Base-by-base conservation (phyloP, 306 rosid species). In the Quercus bicolor region DNA sequence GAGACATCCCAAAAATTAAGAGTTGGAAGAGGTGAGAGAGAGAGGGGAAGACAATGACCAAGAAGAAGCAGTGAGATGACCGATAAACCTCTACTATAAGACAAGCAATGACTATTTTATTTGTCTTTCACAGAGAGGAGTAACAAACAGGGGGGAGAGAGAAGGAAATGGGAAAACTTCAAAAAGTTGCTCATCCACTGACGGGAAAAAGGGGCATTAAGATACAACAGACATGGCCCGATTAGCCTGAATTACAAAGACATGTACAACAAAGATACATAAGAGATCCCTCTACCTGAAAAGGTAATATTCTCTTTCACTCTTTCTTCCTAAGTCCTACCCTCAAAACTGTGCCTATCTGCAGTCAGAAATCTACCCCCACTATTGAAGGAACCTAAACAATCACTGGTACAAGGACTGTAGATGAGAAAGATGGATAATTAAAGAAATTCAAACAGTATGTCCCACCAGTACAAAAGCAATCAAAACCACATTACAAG, bases 401-500 rank as follows among this genome's bases (percentile, higher is more conserved):
- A 78, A 68, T 57, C 12, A 43, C 74, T 83, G 78, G 80, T 72
- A 82, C 87, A 89, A 81, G 89, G 86, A 82, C 82, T 52, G 54
- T 78, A 83, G 84, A 74, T 26, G 81, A 80, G 82, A 88, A 66
- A 74, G 81, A 77, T 12, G 80, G 83, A 82, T 68, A 75, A 81
- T 56, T 79, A 37, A 53, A 81, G 77, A 68, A 88, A 56, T 77
- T 48, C 64, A 54, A 78, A 68, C 48, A 61, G 81, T 78, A 79
- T 74, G 76, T 88, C 80, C 88, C 74, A 79, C 85, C 79, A 82
- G 73, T 80, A 74, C 82, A 80, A 64, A 78, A 29, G 88, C 80
- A 88, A 87, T 83, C 86, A 78, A 90, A 89, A 74, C 74, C 87
- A 87, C 80, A 86, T 79, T 86, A 84, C 88, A 90, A 84, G 89